Base-by-base conservation (phyloP, 202 grass and related monocot species). In the Carex sylvatica region DNA sequence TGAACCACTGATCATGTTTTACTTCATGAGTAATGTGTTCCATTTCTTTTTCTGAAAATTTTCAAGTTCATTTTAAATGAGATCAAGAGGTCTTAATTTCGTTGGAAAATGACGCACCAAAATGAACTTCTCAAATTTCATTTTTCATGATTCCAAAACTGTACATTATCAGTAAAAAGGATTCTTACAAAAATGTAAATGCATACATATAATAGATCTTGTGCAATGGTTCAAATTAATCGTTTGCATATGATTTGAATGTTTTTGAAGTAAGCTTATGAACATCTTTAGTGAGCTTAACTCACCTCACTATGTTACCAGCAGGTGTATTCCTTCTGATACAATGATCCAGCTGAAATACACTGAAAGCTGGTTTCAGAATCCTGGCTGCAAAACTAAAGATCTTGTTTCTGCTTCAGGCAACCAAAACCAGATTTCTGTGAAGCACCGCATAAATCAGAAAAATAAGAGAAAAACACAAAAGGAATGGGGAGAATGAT, bases 241-340 rank as follows among this genome's bases (percentile, higher is more conserved):
- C n/a, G 73, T 76, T 56, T 58, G 51, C 19, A 56, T 7, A 52
- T 51, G 47, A 19, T 76, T 35, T 6, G 26, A 56, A 13, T 6
- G 14, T 56, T 56, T 12, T 33, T 56, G 49, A 56, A 76, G 31
- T 23, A 76, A 75, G 49, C 24, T 33, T 23, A 56, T 35, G 14
- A 55, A 76, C 6, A 76, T 24, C 24, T 56, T 9, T 35, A 33
- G 47, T 76, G 24, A 75, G 72, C 24, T 75, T 76, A 76, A 56
- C 72, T 33, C 12, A 31, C 24, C 47, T 52, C 71, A 16, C 24
- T 16, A 31, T 54, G 24, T 75, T 54, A 18, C 24, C 22, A 9
- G 46, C 23, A 54, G 18, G 23, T 74, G 22, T 31, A 53, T 74
- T 70, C 36, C 23, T 63, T 44, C 26, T 20, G 66, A 20, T 70